These are phyloP conservation scores for Aspergillus vadensis DNA, from an alignment of 2,329 filamentous ascomycete genomes.

Conservation along the genomic window DNA sequence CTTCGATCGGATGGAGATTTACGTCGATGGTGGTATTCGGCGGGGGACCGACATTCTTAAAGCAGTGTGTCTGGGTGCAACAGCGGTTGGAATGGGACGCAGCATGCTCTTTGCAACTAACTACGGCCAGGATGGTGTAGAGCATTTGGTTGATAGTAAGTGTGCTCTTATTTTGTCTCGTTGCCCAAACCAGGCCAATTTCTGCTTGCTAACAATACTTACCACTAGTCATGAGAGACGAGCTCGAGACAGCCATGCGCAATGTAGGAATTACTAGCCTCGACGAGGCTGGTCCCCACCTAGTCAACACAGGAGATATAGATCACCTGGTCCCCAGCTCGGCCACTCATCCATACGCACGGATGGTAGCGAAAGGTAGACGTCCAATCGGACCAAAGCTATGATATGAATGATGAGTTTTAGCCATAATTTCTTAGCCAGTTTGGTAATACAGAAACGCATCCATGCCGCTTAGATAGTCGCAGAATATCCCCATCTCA, in stretches of 20 bases:
- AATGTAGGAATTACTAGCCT: conserved; percentile 51
- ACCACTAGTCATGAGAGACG: conserved; percentile 47
- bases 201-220: background rate
- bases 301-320: conserved; percentile 53
- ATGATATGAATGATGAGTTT: background rate
- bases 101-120: conserved; percentile 56
- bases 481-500: too few species aligned
- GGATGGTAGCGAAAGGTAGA: conserved; percentile 34
- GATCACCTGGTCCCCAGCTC: conserved; percentile 51
- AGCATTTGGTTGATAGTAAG: conserved; percentile 59
- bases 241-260: conserved; percentile 54
- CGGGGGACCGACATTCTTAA: conserved; percentile 59
- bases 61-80: conserved; percentile 56
- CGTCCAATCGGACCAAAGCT: background rate
- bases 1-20: conserved; percentile 54
- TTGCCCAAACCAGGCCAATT: too few species aligned
- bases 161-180: too few species aligned
- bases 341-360: conserved; percentile 48
- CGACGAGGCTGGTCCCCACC: conserved; percentile 45
- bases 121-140: conserved; percentile 58
- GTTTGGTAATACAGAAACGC: background rate
- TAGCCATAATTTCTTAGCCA: too few species aligned
- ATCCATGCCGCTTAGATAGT: background rate
- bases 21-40: conserved; percentile 57
- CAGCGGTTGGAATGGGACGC: conserved; percentile 56